These are phyloP conservation scores for Xylaria telfairii DNA, from an alignment of 495 filamentous ascomycete genomes.

Conservation along the genomic window DNA sequence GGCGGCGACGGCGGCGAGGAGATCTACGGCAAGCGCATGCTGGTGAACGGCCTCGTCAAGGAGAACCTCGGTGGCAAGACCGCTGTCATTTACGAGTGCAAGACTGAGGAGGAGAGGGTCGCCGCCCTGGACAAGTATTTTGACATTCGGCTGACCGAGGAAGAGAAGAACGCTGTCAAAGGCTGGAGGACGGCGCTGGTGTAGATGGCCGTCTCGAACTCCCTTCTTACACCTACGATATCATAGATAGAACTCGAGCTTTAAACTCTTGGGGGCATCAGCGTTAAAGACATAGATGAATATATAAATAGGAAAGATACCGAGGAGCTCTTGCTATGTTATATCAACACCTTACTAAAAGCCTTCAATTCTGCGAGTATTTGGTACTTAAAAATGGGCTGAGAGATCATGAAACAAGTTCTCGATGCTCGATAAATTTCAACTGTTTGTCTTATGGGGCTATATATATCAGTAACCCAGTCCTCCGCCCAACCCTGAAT, in stretches of 20 bases:
- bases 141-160: slow-evolving; percentile 57
- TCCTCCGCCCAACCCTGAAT: background rate
- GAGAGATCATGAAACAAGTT: background rate
- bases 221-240: background rate
- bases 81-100: slow-evolving; percentile 54
- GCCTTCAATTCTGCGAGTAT: background rate
- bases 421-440: background rate
- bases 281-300: background rate
- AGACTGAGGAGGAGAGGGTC: slow-evolving; percentile 58
- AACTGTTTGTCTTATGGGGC: background rate
- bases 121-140: slow-evolving; percentile 61
- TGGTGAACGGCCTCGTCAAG: slow-evolving; percentile 63
- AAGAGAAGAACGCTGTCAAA: slow-evolving; percentile 57
- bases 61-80: slow-evolving; percentile 64
- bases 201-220: background rate
- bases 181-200: slow-evolving; percentile 57
- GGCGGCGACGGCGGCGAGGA: slow-evolving; percentile 40
- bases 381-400: background rate
- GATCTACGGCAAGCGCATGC: slow-evolving; percentile 65
- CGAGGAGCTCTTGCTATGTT: background rate
- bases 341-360: background rate
- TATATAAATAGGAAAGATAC: background rate
- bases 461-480: background rate
- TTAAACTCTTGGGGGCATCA: background rate
- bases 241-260: background rate